A percentile compares a stretch with the other conserved stretches of the same genome.
Conservation (phyloP, 371 early-diverging fungal species). For the Parasitella parasitica region DNA sequence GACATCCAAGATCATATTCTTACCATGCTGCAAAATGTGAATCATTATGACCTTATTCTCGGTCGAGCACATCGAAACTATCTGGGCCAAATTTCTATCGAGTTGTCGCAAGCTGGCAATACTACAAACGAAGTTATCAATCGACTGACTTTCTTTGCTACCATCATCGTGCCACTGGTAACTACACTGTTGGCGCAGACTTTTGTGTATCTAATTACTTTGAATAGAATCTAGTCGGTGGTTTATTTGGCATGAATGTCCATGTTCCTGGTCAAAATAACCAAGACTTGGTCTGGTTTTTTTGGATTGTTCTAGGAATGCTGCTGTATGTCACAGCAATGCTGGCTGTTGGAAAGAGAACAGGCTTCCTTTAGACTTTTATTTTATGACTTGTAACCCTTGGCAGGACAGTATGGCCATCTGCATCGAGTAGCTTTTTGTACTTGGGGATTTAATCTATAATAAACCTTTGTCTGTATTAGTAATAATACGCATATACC, state of each 20-base stretch:
- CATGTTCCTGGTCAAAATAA: slow-evolving; percentile 74
- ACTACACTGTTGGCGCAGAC: no score
- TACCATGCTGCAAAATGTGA: slow-evolving; percentile 91
- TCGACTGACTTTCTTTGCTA: slow-evolving; percentile 88
- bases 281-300: slow-evolving; percentile 73
- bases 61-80: slow-evolving; percentile 93
- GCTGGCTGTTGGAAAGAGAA: slow-evolving; percentile 44
- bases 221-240: slow-evolving; percentile 74
- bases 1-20: slow-evolving; percentile 93
- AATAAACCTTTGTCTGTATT: no score
- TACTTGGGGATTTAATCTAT: no score
- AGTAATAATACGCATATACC: no score
- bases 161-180: slow-evolving; percentile 79
- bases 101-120: slow-evolving; percentile 93
- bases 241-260: slow-evolving; percentile 83
- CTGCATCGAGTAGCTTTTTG: no score
- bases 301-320: slow-evolving; percentile 69
- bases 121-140: slow-evolving; percentile 91
- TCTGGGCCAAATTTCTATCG: slow-evolving; percentile 94
- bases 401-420: no score
- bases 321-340: slow-evolving; percentile 33
- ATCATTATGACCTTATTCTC: slow-evolving; percentile 88
- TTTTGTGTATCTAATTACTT: not conserved
- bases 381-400: not conserved
- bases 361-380: slow-evolving; percentile 19